Evolutionary conservation across 352 stramenopile species (phyloP).

Genomic region (Phytophthora citricola): DNA sequence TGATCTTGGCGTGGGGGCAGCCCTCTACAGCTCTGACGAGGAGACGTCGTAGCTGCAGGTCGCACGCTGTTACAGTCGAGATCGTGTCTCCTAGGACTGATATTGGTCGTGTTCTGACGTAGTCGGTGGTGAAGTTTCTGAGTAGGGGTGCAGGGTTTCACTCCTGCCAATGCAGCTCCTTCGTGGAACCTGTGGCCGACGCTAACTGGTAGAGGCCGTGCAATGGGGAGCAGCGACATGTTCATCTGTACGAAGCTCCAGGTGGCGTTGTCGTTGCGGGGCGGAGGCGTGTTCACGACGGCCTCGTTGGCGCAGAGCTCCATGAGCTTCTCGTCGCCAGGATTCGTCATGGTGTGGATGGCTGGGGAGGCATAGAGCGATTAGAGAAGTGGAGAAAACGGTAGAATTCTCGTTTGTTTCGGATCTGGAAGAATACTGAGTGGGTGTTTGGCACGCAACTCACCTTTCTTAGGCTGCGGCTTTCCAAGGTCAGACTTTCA

Average conservation of each 20-base stretch:
- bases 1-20: constrained; percentile 29
- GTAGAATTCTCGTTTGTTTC: neutral
- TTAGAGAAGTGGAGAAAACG: constrained; percentile 4
- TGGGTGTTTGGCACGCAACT: constrained; percentile 25
- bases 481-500: constrained; percentile 25
- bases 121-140: constrained; percentile 67
- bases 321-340: constrained; percentile 22
- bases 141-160: constrained; percentile 71
- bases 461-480: constrained; percentile 23
- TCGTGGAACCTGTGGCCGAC: constrained; percentile 54
- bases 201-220: constrained; percentile 64
- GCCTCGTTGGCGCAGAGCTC: constrained; percentile 26
- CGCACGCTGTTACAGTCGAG: constrained; percentile 28
- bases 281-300: constrained; percentile 5
- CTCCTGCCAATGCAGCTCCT: constrained; percentile 31
- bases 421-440: constrained; percentile 27
- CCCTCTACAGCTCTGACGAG: constrained; percentile 14
- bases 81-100: constrained; percentile 71
- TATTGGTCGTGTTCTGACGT: constrained; percentile 59
- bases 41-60: constrained; percentile 13
- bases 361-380: constrained; percentile 8
- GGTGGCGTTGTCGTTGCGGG: constrained; percentile 35
- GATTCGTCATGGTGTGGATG: constrained; percentile 17
- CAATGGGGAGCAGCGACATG: constrained; percentile 82
- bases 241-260: constrained; percentile 91